Percentiles rank a stretch among this genome's conserved stretches.
Evolutionary conservation across 805 yeast species (phyloP).

Genomic region (Saccharomyces kudriavzevii): DNA sequence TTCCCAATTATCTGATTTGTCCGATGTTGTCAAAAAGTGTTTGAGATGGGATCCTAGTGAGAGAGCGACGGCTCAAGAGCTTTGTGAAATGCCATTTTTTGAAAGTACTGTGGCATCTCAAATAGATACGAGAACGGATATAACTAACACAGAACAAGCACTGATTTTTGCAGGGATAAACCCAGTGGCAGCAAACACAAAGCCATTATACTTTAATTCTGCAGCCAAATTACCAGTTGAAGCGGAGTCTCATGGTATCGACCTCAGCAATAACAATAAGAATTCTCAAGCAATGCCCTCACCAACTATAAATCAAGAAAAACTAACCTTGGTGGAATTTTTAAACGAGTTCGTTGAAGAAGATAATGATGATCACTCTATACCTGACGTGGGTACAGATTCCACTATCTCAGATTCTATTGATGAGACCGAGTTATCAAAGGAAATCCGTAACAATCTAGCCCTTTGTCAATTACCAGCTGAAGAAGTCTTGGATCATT

Average conservation of each 20-base stretch:
- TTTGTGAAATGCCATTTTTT: constrained; percentile 50
- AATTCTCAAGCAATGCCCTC: not conserved
- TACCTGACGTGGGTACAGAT: constrained; percentile 6
- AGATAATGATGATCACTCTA: not conserved
- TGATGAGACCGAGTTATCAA: constrained; percentile 10
- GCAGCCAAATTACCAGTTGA: not conserved
- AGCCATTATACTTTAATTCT: constrained; percentile 11
- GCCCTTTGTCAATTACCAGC: constrained; percentile 14
- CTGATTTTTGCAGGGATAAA: constrained; percentile 19
- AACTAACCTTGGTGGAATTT: constrained; percentile 5
- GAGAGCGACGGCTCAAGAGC: constrained; percentile 44
- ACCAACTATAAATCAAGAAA: not conserved
- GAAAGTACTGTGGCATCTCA: constrained; percentile 31
- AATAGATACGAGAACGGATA: constrained; percentile 1
- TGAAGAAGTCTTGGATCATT: not conserved
- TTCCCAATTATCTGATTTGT: constrained; percentile 33
- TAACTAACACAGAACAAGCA: constrained; percentile 20
- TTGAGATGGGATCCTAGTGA: constrained; percentile 71
- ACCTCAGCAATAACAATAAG: not conserved
- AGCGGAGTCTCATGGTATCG: not conserved
- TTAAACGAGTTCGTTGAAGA: constrained; percentile 1
- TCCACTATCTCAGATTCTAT: constrained; percentile 11
- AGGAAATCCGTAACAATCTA: constrained; percentile 14
- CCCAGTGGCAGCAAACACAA: constrained; percentile 1
- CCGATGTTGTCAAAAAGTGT: constrained; percentile 37